These are phyloP conservation scores for Castanea sativa DNA, from an alignment of 306 rosid genomes.

Conservation along the genomic window DNA sequence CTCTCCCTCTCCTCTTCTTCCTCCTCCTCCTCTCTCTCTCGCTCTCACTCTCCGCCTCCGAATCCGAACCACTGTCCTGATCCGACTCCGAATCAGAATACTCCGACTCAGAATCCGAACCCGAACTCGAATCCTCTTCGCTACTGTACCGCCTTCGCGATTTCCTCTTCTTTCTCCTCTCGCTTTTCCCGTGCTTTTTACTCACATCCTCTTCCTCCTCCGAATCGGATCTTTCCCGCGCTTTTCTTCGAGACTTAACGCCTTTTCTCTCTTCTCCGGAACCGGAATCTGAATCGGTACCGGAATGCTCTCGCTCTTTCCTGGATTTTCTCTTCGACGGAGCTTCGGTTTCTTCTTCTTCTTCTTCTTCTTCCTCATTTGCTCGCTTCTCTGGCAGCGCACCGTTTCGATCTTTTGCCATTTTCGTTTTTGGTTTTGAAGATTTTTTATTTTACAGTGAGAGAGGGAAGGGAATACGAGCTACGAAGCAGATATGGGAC, in stretches of 20 bases:
- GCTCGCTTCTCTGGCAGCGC: constrained; percentile 5
- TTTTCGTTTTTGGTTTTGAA: constrained; percentile 11
- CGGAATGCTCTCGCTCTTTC: constrained; percentile 34
- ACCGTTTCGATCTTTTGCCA: constrained; percentile 53
- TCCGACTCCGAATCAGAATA: constrained; percentile 39
- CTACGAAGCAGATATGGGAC: background rate
- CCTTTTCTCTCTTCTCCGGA: constrained; percentile 29
- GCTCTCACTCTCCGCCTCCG: constrained; percentile 32
- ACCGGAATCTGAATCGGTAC: constrained; percentile 27
- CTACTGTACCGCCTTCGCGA: constrained; percentile 57
- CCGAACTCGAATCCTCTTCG: constrained; percentile 45
- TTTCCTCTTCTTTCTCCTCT: constrained; percentile 47
- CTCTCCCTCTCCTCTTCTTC: constrained; percentile 35
- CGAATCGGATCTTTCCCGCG: constrained; percentile 45
- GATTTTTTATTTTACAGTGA: constrained; percentile 5
- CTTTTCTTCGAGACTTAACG: constrained; percentile 42
- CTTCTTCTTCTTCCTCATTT: constrained; percentile 25
- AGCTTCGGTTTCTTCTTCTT: constrained; percentile 29
- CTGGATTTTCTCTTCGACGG: constrained; percentile 29
- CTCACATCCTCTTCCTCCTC: constrained; percentile 32
- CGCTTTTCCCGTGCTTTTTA: constrained; percentile 14
- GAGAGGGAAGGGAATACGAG: background rate
- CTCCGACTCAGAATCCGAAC: constrained; percentile 40
- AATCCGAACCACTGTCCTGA: constrained; percentile 25
- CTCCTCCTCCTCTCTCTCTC: constrained; percentile 50